phyloP scores from a whole-genome alignment of 345 rosid species.

The Hevea brasiliensis region DNA sequence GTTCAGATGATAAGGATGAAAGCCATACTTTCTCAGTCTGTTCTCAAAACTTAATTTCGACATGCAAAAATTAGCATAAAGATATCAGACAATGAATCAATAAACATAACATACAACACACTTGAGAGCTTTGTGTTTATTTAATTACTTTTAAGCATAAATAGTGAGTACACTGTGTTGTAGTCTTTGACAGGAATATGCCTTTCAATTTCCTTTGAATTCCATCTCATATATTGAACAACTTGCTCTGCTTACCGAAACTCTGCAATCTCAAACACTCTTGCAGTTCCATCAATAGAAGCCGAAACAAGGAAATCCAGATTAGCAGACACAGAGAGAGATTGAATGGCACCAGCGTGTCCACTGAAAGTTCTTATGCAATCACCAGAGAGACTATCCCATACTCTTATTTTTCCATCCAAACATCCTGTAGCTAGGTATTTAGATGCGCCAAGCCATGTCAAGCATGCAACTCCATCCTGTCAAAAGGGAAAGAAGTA shows the following conservation, averaged over 20 bases:
- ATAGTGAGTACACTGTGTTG: too few relatives aligned
- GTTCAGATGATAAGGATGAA: too few relatives aligned
- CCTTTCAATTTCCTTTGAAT: too few relatives aligned
- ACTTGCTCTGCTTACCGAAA: conserved; percentile 20
- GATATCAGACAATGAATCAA: too few relatives aligned
- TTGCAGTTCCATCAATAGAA: conserved; percentile 71
- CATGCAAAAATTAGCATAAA: too few relatives aligned
- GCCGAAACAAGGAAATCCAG: conserved; percentile 61
- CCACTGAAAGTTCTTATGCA: conserved; percentile 63
- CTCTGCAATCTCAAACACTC: conserved; percentile 71
- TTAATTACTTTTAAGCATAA: too few relatives aligned
- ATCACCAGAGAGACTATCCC: conserved; percentile 83
- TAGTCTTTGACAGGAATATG: too few relatives aligned
- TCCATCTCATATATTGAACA: not conserved
- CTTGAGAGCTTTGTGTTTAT: too few relatives aligned
- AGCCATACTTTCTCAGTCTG: too few relatives aligned
- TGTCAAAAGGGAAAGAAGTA: conserved; percentile 22
- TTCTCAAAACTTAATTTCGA: too few relatives aligned
- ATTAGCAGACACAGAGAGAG: conserved; percentile 50
- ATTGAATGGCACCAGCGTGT: conserved; percentile 59
- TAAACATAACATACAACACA: too few relatives aligned
- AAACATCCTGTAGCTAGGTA: conserved; percentile 74
- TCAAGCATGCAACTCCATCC: conserved; percentile 78
- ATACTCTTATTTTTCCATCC: conserved; percentile 67
- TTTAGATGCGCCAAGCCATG: conserved; percentile 72